phyloP scores from a whole-genome alignment of 768 basidiomycete genomes.

The Ramaria sp. region DNA sequence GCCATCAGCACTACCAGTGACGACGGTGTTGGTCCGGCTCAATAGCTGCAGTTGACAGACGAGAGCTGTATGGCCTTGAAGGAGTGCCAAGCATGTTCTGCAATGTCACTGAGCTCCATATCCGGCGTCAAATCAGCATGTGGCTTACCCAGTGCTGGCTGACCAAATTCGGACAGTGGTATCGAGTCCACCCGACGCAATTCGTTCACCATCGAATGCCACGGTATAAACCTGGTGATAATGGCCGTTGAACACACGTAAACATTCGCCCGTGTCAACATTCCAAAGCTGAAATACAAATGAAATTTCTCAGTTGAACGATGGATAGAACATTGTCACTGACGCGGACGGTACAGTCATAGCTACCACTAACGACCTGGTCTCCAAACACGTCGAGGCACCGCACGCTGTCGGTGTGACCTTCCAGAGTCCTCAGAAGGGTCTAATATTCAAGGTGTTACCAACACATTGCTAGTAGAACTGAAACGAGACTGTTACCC shows the following conservation, averaged over 20 bases:
- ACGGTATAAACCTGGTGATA: conserved; percentile 85
- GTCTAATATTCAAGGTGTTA: conserved; percentile 15
- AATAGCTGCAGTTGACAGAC: conserved; percentile 85
- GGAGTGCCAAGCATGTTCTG: conserved; percentile 71
- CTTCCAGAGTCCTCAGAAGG: conserved; percentile 51
- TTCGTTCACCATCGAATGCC: conserved; percentile 74
- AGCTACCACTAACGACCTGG: conserved; percentile 82
- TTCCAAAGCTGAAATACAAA: conserved; percentile 62
- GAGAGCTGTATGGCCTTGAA: conserved; percentile 87
- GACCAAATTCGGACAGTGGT: conserved; percentile 93
- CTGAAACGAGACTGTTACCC: conserved; percentile 21
- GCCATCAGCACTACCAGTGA: conserved; percentile 84
- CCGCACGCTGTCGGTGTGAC: conserved; percentile 75
- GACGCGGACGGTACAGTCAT: conserved; percentile 81
- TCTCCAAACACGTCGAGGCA: conserved; percentile 84
- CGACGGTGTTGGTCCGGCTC: conserved; percentile 40
- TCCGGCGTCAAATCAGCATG: not conserved
- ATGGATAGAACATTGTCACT: conserved; percentile 14
- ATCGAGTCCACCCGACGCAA: conserved; percentile 85
- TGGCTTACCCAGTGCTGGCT: conserved; percentile 65
- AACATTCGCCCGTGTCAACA: conserved; percentile 78
- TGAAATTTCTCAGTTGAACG: not conserved
- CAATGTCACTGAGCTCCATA: not conserved
- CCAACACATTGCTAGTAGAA: not conserved
- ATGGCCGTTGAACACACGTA: conserved; percentile 76